Conservation (phyloP, 768 basidiomycete species). For the Fomitopsis serialis region DNA sequence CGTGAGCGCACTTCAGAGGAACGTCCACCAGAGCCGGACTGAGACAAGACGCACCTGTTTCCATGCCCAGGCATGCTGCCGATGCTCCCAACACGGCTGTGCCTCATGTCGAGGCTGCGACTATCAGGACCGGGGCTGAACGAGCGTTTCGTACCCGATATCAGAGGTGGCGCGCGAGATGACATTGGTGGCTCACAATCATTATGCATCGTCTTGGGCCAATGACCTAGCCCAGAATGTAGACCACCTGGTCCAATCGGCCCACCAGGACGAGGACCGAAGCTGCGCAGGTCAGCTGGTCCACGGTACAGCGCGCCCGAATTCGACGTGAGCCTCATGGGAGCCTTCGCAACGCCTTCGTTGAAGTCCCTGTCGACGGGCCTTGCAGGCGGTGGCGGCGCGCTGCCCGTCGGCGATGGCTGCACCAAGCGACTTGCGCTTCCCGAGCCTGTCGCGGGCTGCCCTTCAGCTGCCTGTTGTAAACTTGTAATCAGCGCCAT, state of each 20-base stretch:
- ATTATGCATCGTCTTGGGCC: slow-evolving; percentile 13
- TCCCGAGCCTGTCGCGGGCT: slow-evolving; percentile 57
- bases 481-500: slow-evolving; percentile 12
- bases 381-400: slow-evolving; percentile 57
- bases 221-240: slow-evolving; percentile 9
- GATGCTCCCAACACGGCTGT: slow-evolving; percentile 50
- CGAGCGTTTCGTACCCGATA: slow-evolving; percentile 54
- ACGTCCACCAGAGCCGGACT: slow-evolving; percentile 41
- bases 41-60: slow-evolving; percentile 44
- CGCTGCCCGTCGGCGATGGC: slow-evolving; percentile 63
- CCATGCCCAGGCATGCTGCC: slow-evolving; percentile 1
- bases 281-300: slow-evolving; percentile 10
- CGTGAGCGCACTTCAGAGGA: slow-evolving; percentile 50
- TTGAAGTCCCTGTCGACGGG: slow-evolving; percentile 91
- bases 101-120: slow-evolving; percentile 46
- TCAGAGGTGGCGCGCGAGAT: slow-evolving; percentile 54
- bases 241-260: slow-evolving; percentile 9
- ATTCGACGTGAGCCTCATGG: slow-evolving; percentile 55
- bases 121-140: slow-evolving; percentile 67
- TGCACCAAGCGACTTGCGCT: slow-evolving; percentile 60
- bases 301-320: slow-evolving; percentile 16
- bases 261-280: slow-evolving; percentile 8
- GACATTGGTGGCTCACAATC: slow-evolving; percentile 41
- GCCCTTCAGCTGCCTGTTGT: slow-evolving; percentile 27
- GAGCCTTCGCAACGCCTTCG: slow-evolving; percentile 79